A percentile compares a stretch with the other conserved stretches of the same genome.
Evolutionary conservation across 2,329 filamentous ascomycete genomes (phyloP).

Genomic region (Fusarium sp.): DNA sequence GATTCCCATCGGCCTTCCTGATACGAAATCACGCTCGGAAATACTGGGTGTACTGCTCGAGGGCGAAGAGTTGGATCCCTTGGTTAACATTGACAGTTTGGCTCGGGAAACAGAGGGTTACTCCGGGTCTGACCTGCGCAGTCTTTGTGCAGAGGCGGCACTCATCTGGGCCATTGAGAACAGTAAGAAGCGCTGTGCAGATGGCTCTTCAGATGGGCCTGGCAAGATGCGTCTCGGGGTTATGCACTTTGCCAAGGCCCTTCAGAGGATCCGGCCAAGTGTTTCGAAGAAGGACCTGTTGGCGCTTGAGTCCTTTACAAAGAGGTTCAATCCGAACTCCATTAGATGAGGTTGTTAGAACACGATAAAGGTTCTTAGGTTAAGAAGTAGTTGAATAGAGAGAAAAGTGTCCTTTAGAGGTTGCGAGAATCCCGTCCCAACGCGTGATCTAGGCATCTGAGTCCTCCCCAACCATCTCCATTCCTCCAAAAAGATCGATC

Average conservation of each 20-base stretch:
- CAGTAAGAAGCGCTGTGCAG: background rate
- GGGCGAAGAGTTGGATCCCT: background rate
- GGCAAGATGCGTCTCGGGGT: background rate
- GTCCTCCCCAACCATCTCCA: constrained; percentile 29
- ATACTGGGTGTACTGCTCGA: background rate
- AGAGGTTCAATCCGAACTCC: background rate
- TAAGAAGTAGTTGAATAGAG: background rate
- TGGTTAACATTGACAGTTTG: background rate
- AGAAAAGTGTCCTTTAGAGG: background rate
- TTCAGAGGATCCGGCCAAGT: background rate
- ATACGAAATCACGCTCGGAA: background rate
- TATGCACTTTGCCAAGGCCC: background rate
- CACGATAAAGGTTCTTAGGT: background rate
- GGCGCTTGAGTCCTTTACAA: background rate
- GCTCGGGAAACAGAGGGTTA: background rate
- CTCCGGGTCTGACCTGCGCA: background rate
- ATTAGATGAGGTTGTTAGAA: background rate
- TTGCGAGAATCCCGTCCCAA: background rate
- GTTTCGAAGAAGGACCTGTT: background rate
- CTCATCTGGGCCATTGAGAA: background rate
- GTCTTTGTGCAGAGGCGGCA: background rate
- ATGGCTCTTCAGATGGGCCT: background rate
- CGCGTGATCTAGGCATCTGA: background rate
- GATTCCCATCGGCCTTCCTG: background rate
- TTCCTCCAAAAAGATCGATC: constrained; percentile 39